Conservation (phyloP, 1,284 basidiomycete species). For the Cryptococcus deneoformans region DNA sequence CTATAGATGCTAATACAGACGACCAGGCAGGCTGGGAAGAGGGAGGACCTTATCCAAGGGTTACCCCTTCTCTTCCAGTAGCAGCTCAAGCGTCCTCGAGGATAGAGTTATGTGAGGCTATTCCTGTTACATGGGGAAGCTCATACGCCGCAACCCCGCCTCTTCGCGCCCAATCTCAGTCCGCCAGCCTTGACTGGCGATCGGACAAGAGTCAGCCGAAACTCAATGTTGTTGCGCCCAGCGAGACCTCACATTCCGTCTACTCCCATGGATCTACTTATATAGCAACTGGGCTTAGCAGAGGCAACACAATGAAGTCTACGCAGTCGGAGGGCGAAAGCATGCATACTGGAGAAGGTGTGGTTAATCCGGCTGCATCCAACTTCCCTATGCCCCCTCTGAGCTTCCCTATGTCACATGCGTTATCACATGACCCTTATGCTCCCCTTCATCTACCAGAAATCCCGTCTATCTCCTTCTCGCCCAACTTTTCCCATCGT, state of each 20-base stretch:
- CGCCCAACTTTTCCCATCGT: slow-evolving; percentile 3
- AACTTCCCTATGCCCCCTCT: slow-evolving; percentile 1
- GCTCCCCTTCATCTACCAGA: not conserved
- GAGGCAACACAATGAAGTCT: slow-evolving; percentile 2
- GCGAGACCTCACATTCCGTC: not conserved
- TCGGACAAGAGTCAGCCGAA: not conserved
- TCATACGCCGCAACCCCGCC: not conserved
- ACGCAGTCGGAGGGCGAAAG: not conserved
- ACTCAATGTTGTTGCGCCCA: not conserved
- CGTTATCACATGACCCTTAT: not conserved
- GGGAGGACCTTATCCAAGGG: not conserved
- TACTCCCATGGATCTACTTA: slow-evolving; percentile 2
- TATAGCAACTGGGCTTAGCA: not conserved
- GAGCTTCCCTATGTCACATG: not conserved
- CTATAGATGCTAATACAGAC: not conserved
- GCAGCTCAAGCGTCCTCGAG: not conserved
- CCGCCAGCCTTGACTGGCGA: not conserved
- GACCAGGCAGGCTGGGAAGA: too few relatives aligned
- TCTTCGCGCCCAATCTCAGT: not conserved
- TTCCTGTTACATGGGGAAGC: not conserved
- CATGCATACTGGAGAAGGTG: not conserved
- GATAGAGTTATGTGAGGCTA: not conserved
- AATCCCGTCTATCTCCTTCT: not conserved
- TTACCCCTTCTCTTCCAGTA: not conserved
- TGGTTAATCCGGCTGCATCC: not conserved